Base-by-base conservation (phyloP, 495 filamentous ascomycete genomes). In the Aspergillus nidulans region DNA sequence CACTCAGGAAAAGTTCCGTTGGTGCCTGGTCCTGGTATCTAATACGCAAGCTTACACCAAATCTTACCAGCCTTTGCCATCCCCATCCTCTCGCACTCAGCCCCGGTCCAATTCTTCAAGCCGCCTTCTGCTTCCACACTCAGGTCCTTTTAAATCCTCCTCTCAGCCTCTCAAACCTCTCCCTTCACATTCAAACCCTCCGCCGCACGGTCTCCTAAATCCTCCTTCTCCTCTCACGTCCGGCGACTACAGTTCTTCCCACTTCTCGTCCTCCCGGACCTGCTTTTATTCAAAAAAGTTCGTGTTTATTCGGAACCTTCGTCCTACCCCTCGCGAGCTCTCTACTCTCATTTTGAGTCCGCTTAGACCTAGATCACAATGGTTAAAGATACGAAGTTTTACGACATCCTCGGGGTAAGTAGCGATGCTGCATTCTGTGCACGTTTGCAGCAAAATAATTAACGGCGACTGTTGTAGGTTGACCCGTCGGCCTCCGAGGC, bases 341-440 rank as follows among this genome's bases (percentile, higher is more conserved):
- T 60, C 40, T 34, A 19, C 52, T 34, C n/a, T 40, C 36, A 23
- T 16, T 42, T 52, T 6, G 18, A 43, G 40, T 21, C 41, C 16
- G 23, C 49, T 20, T 59, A 59, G 54, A 60, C 56, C 62, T 41
- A 48, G 16, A 28, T 64, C 75, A 87, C 70, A 57, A 96, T 96
- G 91, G 91, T 91, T 61, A 92, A 90, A 67, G 91, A 96, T 61
- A 90, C 89, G 19, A 90, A 89, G 71, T 80, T 85, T 61, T 96
- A 96, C 74, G 91, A 96, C 55, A 69, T 79, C 55, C 81, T 96
- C 41, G 91, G 91, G 73, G 91, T 94, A 84, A 63, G 87, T 77
- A 60, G 20, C 42, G 25, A 7, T 43, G 30, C 49, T 19, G 9
- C 44, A 49, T 28, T 50, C 20, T 21, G n/a, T 36, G 16, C 49